Percentiles rank a stretch among this genome's conserved stretches.
These are phyloP conservation scores for Trifolium repens DNA, from an alignment of 306 rosid genomes.

Conservation along the genomic window DNA sequence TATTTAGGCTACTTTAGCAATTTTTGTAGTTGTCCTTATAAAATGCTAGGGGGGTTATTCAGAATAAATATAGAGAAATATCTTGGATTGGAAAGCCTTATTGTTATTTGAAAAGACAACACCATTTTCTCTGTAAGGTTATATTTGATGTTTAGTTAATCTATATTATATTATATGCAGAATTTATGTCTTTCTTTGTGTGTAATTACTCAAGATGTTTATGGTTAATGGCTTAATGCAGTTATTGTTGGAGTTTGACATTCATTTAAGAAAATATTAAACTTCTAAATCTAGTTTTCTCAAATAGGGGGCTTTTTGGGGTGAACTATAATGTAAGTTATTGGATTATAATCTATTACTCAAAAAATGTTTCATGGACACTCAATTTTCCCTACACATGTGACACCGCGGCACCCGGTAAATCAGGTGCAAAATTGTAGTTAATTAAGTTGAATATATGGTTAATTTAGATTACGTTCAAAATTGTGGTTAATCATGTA, in stretches of 20 bases:
- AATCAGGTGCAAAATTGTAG: too few relatives aligned
- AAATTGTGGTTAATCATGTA: too few relatives aligned
- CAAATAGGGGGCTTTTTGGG: too few relatives aligned
- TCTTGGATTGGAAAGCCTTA: slow-evolving; percentile 15
- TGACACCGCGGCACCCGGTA: too few relatives aligned
- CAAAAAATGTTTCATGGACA: too few relatives aligned
- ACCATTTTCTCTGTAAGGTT: neutral
- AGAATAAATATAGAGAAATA: neutral
- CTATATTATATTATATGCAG: neutral
- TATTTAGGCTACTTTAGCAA: slow-evolving; percentile 3
- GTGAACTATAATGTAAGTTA: too few relatives aligned
- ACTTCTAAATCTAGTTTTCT: too few relatives aligned
- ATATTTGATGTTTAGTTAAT: neutral
- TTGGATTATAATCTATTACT: too few relatives aligned
- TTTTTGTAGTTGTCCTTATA: neutral
- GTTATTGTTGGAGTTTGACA: neutral
- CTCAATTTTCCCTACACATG: too few relatives aligned
- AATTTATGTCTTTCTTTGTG: neutral
- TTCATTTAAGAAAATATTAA: neutral
- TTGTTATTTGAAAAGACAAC: slow-evolving; percentile 5
- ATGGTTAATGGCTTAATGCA: neutral
- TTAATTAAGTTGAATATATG: too few relatives aligned
- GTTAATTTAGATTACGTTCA: too few relatives aligned
- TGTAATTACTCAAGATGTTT: neutral
- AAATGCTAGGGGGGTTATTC: slow-evolving; percentile 5